These are phyloP conservation scores for Debaryomyces udenii DNA, from an alignment of 1,139 yeast genomes.

Conservation along the genomic window DNA sequence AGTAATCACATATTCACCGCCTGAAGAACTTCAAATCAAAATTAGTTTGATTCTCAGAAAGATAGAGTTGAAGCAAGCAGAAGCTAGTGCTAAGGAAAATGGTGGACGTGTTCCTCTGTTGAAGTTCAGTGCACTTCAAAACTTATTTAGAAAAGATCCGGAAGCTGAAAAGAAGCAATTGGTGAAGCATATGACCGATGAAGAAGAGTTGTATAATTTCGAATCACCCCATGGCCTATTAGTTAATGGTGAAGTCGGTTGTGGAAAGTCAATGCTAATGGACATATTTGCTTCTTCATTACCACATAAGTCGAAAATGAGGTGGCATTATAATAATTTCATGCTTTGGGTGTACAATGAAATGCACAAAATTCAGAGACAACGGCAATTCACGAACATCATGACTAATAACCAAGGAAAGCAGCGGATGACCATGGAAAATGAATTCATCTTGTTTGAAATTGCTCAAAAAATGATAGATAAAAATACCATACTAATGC, in stretches of 20 bases:
- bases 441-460: slow-evolving; percentile 67
- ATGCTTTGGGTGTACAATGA: slow-evolving; percentile 69
- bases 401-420: slow-evolving; percentile 31
- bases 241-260: slow-evolving; percentile 74
- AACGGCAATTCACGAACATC: slow-evolving; percentile 37
- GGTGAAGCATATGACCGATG: slow-evolving; percentile 58
- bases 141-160: slow-evolving; percentile 30
- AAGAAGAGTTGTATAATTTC: slow-evolving; percentile 60
- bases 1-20: slow-evolving; percentile 62
- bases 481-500: slow-evolving; percentile 59
- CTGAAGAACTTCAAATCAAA: slow-evolving; percentile 50
- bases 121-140: slow-evolving; percentile 23
- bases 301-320: slow-evolving; percentile 64
- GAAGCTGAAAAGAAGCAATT: slow-evolving; percentile 36
- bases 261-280: slow-evolving; percentile 76
- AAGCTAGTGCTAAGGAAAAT: slow-evolving; percentile 17
- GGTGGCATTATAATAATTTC: slow-evolving; percentile 74
- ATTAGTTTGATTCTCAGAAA: slow-evolving; percentile 52
- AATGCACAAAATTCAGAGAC: slow-evolving; percentile 57
- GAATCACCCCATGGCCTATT: slow-evolving; percentile 66
- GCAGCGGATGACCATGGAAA: slow-evolving; percentile 49
- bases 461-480: slow-evolving; percentile 67
- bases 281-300: slow-evolving; percentile 69
- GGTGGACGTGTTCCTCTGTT: slow-evolving; percentile 17
- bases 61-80: slow-evolving; percentile 44